Evolutionary conservation across 805 yeast genomes (phyloP).

Genomic region (Barnettozyma vustinii): DNA sequence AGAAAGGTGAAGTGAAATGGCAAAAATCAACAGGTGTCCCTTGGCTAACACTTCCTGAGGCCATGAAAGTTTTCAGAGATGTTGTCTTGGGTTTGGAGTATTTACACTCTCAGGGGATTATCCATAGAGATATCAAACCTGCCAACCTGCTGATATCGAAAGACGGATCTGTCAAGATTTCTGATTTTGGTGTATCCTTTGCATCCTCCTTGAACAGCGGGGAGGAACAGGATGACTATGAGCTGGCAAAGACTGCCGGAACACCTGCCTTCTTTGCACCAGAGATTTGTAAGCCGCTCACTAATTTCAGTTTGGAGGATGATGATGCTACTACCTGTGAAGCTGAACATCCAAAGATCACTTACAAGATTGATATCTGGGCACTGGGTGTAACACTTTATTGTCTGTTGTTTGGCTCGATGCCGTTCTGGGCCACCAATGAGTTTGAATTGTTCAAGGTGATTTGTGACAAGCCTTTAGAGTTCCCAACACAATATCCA

Average conservation of each 20-base stretch:
- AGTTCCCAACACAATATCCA: slow-evolving; percentile 57
- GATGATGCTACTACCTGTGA: slow-evolving; percentile 14
- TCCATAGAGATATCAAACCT: slow-evolving; percentile 94
- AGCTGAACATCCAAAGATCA: slow-evolving; percentile 44
- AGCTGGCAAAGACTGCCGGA: slow-evolving; percentile 93
- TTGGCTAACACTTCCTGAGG: slow-evolving; percentile 56
- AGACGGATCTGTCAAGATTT: slow-evolving; percentile 75
- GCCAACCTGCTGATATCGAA: slow-evolving; percentile 75
- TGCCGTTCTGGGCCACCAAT: slow-evolving; percentile 85
- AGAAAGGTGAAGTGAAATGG: slow-evolving; percentile 91
- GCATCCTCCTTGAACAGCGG: slow-evolving; percentile 39
- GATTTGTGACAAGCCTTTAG: slow-evolving; percentile 57
- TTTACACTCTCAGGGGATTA: slow-evolving; percentile 82
- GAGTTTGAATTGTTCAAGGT: slow-evolving; percentile 83
- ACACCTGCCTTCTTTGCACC: slow-evolving; percentile 97
- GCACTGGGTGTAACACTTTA: slow-evolving; percentile 90
- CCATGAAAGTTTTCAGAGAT: slow-evolving; percentile 72
- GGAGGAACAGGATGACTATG: slow-evolving; percentile 64
- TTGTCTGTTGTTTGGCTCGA: slow-evolving; percentile 78
- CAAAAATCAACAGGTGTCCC: slow-evolving; percentile 55
- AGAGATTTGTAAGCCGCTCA: slow-evolving; percentile 65
- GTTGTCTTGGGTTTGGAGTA: slow-evolving; percentile 86
- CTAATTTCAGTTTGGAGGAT: slow-evolving; percentile 12
- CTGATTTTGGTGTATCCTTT: slow-evolving; percentile 96
- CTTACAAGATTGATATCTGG: slow-evolving; percentile 93